Percentiles rank a stretch among this genome's conserved stretches.
These are phyloP conservation scores for Wilcoxina mikolae DNA, from an alignment of 495 filamentous ascomycete genomes.

Conservation along the genomic window DNA sequence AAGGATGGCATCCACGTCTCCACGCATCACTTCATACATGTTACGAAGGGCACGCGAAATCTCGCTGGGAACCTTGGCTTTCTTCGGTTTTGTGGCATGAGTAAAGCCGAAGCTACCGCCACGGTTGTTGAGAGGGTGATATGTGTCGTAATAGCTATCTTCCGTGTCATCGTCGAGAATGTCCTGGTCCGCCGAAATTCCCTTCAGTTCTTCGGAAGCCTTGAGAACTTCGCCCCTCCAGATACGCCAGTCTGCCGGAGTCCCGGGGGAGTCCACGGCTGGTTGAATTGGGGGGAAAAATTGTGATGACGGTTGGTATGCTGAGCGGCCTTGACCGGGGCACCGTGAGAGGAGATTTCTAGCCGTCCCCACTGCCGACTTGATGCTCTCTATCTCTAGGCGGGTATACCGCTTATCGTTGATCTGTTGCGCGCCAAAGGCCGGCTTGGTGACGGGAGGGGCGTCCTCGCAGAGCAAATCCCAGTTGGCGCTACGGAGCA, in stretches of 20 bases:
- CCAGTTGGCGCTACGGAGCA: slow-evolving; percentile 18
- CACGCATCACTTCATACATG: slow-evolving; percentile 23
- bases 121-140: slow-evolving; percentile 3
- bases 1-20: slow-evolving; percentile 21
- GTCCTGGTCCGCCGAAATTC: neutral
- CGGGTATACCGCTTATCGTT: slow-evolving; percentile 19
- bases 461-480: slow-evolving; percentile 16
- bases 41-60: slow-evolving; percentile 11
- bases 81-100: neutral
- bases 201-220: slow-evolving; percentile 17
- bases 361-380: slow-evolving; percentile 3
- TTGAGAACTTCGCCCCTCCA: slow-evolving; percentile 26
- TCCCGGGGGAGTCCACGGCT: slow-evolving; percentile 13
- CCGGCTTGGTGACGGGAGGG: slow-evolving; percentile 3
- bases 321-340: slow-evolving; percentile 19
- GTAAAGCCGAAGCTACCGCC: slow-evolving; percentile 4
- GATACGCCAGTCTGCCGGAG: slow-evolving; percentile 22
- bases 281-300: slow-evolving; percentile 7
- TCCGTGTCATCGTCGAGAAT: slow-evolving; percentile 11
- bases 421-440: neutral
- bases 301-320: slow-evolving; percentile 10
- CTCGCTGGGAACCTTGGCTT: slow-evolving; percentile 13
- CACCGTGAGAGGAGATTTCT: slow-evolving; percentile 9
- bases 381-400: slow-evolving; percentile 16
- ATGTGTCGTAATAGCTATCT: slow-evolving; percentile 16